Percentiles rank a stretch among this genome's conserved stretches.
phyloP scores from a whole-genome alignment of 2,329 filamentous ascomycete genomes.

The Herpomyces periplanetae region DNA sequence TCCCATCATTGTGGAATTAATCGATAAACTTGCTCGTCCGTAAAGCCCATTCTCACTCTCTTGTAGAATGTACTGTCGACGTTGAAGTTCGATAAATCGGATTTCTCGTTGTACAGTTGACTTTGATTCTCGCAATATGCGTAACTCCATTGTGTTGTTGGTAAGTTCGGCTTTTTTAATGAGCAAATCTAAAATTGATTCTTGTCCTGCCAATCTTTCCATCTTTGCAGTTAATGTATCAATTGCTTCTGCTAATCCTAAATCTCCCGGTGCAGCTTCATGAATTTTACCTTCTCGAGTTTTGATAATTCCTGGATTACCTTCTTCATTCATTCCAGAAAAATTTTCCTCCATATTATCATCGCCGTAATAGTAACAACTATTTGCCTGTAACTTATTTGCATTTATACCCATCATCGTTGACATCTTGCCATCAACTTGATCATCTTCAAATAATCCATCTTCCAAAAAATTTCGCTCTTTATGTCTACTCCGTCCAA shows the following conservation, averaged over 20 bases:
- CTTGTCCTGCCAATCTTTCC: slow-evolving; percentile 48
- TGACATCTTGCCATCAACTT: too few relatives aligned
- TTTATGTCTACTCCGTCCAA: too few relatives aligned
- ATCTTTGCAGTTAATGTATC: slow-evolving; percentile 57
- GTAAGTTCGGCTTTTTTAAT: slow-evolving; percentile 81
- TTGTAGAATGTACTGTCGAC: slow-evolving; percentile 84
- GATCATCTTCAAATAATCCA: too few relatives aligned
- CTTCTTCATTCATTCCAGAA: too few relatives aligned
- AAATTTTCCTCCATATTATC: too few relatives aligned
- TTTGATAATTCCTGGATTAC: too few relatives aligned
- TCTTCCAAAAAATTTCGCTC: too few relatives aligned
- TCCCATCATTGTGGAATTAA: slow-evolving; percentile 70
- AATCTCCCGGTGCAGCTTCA: slow-evolving; percentile 67
- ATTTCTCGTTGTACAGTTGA: slow-evolving; percentile 73
- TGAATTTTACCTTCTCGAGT: slow-evolving; percentile 63
- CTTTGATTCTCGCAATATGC: slow-evolving; percentile 72
- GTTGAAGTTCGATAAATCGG: slow-evolving; percentile 63
- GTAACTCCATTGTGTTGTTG: slow-evolving; percentile 70
- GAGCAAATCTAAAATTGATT: slow-evolving; percentile 59
- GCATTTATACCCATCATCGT: too few relatives aligned
- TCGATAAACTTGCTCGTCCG: slow-evolving; percentile 51
- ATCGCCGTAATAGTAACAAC: too few relatives aligned
- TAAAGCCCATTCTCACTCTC: slow-evolving; percentile 93
- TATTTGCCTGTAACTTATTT: too few relatives aligned
- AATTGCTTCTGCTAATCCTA: slow-evolving; percentile 74